These are phyloP conservation scores for Terana coerulea DNA, from an alignment of 768 basidiomycete species.

Conservation along the genomic window DNA sequence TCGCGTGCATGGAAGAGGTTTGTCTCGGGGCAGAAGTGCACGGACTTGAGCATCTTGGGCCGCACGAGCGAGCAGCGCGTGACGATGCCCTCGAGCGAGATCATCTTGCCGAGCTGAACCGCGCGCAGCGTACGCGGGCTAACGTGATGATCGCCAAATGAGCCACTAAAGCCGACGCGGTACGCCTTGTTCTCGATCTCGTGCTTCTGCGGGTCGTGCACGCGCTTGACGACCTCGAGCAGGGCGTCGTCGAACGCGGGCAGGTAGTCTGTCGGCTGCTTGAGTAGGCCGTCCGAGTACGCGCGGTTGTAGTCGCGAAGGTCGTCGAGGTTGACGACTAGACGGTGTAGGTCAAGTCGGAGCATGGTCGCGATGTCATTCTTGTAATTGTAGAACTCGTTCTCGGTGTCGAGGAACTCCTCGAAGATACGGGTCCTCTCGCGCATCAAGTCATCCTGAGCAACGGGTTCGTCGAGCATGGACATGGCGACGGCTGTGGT, in stretches of 20 bases:
- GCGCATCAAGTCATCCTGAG: slow-evolving; percentile 67
- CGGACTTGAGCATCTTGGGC: slow-evolving; percentile 96
- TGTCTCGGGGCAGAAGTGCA: slow-evolving; percentile 93
- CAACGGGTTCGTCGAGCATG: slow-evolving; percentile 49
- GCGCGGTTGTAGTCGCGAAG: slow-evolving; percentile 89
- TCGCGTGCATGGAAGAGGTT: slow-evolving; percentile 78
- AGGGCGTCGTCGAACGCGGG: slow-evolving; percentile 90
- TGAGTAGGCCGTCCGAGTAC: slow-evolving; percentile 78
- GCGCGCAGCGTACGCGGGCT: slow-evolving; percentile 90
- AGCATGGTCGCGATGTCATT: slow-evolving; percentile 84
- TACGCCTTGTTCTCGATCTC: slow-evolving; percentile 76
- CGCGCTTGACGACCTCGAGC: slow-evolving; percentile 61
- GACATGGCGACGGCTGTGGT: slow-evolving; percentile 29
- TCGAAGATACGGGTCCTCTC: slow-evolving; percentile 79
- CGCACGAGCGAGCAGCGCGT: slow-evolving; percentile 97
- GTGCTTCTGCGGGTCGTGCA: slow-evolving; percentile 79
- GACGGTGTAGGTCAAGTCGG: slow-evolving; percentile 75
- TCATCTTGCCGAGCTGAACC: slow-evolving; percentile 91
- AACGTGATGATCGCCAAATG: slow-evolving; percentile 97
- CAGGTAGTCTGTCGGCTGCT: slow-evolving; percentile 81
- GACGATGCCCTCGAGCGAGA: slow-evolving; percentile 96
- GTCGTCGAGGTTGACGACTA: slow-evolving; percentile 95
- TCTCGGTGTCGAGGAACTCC: slow-evolving; percentile 74
- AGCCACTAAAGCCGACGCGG: slow-evolving; percentile 89
- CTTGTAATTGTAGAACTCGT: slow-evolving; percentile 72